Evolutionary conservation across 305 asterid genomes (phyloP).

Genomic region (Solanum chacoense): DNA sequence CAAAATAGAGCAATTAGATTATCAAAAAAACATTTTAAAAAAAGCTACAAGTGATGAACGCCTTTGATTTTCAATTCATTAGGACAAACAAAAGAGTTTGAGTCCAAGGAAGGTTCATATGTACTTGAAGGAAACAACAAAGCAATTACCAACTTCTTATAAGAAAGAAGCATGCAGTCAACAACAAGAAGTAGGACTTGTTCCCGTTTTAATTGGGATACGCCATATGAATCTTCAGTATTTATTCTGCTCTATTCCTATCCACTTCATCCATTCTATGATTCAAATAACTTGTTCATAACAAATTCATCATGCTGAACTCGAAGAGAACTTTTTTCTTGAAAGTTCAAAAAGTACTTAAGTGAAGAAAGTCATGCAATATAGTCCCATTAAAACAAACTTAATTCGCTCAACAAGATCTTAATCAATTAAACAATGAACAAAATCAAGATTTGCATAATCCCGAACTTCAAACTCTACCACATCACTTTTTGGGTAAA

Average conservation of each 20-base stretch:
- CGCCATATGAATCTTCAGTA: background rate
- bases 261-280: background rate
- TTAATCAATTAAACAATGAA: background rate
- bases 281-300: background rate
- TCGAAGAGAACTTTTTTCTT: background rate
- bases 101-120: background rate
- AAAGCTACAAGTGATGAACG: background rate
- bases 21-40: background rate
- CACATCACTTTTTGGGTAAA: background rate
- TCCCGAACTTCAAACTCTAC: background rate
- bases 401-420: background rate
- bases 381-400: background rate
- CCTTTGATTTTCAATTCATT: background rate
- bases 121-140: background rate
- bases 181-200: background rate
- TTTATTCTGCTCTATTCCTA: background rate
- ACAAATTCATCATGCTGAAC: background rate
- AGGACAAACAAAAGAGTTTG: background rate
- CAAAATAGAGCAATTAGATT: background rate
- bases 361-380: background rate
- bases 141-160: background rate
- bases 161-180: background rate
- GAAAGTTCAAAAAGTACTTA: background rate
- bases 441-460: background rate
- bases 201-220: background rate